phyloP scores from a whole-genome alignment of 257 asterid species.

The Salvia miltiorrhiza region DNA sequence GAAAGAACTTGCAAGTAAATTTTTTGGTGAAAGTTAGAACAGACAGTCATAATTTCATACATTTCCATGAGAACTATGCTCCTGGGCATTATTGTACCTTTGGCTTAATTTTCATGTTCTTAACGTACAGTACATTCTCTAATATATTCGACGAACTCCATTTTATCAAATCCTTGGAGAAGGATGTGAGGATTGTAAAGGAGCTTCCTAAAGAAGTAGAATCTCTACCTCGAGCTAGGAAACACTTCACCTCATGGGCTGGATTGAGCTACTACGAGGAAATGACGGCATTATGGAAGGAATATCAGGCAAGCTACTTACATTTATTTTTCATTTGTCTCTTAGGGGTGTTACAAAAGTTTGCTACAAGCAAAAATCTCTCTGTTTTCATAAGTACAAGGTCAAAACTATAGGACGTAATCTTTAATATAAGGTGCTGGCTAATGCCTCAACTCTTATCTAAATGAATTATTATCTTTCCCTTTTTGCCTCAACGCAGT shows the following conservation, averaged over 20 bases:
- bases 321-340: conserved; percentile 6
- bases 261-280: conserved; percentile 78
- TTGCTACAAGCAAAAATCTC: too few relatives aligned
- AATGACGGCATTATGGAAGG: conserved; percentile 74
- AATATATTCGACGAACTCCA: conserved; percentile 84
- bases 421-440: too few relatives aligned
- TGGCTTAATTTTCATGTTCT: conserved; percentile 24
- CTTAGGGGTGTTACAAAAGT: not conserved
- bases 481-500: too few relatives aligned
- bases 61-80: not conserved
- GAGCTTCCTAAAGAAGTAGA: conserved; percentile 83
- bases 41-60: not conserved
- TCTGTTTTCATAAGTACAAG: too few relatives aligned
- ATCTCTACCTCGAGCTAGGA: conserved; percentile 81
- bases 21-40: not conserved
- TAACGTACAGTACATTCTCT: conserved; percentile 69
- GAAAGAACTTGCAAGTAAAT: not conserved
- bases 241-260: conserved; percentile 90
- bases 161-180: conserved; percentile 59
- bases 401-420: too few relatives aligned
- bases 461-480: too few relatives aligned
- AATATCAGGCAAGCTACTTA: conserved; percentile 57
- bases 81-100: conserved; percentile 6
- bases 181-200: conserved; percentile 70
- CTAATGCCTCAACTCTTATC: too few relatives aligned